A percentile compares a stretch with the other conserved stretches of the same genome.
Evolutionary conservation across 352 stramenopile species (phyloP).

Genomic region (Globisporangium recalcitrans): DNA sequence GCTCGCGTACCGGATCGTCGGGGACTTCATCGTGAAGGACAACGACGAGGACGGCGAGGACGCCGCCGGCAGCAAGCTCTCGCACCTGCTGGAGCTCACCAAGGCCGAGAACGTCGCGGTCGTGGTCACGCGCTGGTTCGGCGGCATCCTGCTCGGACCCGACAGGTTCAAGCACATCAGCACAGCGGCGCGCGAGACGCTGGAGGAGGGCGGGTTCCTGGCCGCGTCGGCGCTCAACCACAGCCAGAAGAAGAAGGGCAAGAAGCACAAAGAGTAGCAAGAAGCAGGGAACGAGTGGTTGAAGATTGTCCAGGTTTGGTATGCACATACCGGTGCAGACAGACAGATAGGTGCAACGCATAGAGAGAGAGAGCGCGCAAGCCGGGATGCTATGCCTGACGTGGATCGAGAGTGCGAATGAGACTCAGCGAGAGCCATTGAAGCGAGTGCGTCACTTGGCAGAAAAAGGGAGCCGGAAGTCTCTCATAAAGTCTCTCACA

Average conservation of each 20-base stretch:
- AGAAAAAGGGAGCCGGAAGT: conserved; percentile 13
- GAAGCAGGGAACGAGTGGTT: background rate
- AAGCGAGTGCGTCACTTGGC: conserved; percentile 2
- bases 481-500: conserved; percentile 15
- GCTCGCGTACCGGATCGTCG: conserved; percentile 80
- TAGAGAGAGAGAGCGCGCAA: background rate
- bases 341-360: too few species aligned
- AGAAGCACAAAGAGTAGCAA: conserved; percentile 18
- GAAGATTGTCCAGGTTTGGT: background rate
- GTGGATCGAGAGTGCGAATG: background rate
- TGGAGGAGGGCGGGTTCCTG: conserved; percentile 73
- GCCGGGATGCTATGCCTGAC: background rate
- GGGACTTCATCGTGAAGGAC: conserved; percentile 69
- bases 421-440: conserved; percentile 1
- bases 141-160: conserved; percentile 76
- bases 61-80: conserved; percentile 76
- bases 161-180: conserved; percentile 88
- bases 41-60: conserved; percentile 86
- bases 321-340: background rate
- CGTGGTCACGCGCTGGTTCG: conserved; percentile 83
- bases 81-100: conserved; percentile 73
- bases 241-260: conserved; percentile 46
- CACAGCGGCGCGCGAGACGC: conserved; percentile 54
- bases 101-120: conserved; percentile 79
- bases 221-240: conserved; percentile 18